Percentiles rank a stretch among this genome's conserved stretches.
These are phyloP conservation scores for Yamadazyma triangularis DNA, from an alignment of 1,139 yeast genomes.

Conservation along the genomic window DNA sequence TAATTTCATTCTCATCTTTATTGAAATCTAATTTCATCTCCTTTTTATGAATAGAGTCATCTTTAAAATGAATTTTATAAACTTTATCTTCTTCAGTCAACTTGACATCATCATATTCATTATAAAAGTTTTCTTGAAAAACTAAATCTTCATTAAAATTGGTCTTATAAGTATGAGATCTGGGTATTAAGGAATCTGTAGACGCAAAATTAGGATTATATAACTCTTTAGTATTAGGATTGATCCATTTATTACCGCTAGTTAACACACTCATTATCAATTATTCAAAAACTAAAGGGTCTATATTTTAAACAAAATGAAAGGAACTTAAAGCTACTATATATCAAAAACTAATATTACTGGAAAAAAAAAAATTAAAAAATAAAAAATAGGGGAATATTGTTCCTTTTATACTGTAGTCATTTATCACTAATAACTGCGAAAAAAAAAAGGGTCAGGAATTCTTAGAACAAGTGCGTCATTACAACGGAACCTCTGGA, in stretches of 20 bases:
- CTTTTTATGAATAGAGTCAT: conserved; percentile 17
- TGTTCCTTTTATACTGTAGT: too few relatives aligned
- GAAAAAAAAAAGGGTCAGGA: background rate
- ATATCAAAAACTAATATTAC: too few relatives aligned
- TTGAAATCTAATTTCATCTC: conserved; percentile 22
- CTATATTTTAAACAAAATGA: too few relatives aligned
- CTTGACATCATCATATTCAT: conserved; percentile 18
- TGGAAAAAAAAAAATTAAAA: too few relatives aligned
- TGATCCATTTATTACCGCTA: conserved; percentile 12
- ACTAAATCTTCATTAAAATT: conserved; percentile 12
- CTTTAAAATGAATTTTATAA: conserved; percentile 18
- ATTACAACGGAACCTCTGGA: too few relatives aligned
- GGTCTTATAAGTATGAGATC: conserved; percentile 13
- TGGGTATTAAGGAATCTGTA: conserved; percentile 13
- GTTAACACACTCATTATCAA: background rate
- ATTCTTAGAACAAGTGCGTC: background rate
- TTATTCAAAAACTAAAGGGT: too few relatives aligned
- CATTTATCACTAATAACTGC: background rate
- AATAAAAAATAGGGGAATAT: too few relatives aligned
- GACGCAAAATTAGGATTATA: conserved; percentile 13
- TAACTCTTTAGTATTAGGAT: conserved; percentile 11
- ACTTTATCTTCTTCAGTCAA: conserved; percentile 21
- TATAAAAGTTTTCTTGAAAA: conserved; percentile 14
- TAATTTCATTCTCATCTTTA: conserved; percentile 21
- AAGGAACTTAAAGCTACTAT: too few relatives aligned